A percentile compares a stretch with the other conserved stretches of the same genome.
Evolutionary conservation across 73 alveolate genomes (phyloP).

Genomic region (Paramecium primaurelia): DNA sequence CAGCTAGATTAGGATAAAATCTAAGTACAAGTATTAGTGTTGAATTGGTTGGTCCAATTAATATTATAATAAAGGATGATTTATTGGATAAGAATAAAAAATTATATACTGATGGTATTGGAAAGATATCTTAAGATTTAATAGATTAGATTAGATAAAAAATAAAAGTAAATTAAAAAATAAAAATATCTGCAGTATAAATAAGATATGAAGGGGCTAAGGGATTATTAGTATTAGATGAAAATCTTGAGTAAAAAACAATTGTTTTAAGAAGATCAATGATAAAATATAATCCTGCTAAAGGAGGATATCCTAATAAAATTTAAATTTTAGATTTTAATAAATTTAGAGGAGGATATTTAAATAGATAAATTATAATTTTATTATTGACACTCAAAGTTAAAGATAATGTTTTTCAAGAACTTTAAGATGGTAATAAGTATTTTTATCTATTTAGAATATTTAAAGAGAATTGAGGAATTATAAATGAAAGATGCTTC

Average conservation of each 20-base stretch:
- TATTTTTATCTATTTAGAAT: neutral
- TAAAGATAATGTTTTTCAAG: slow-evolving; percentile 57
- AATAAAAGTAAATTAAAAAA: neutral
- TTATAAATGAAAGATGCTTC: slow-evolving; percentile 64
- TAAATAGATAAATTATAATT: slow-evolving; percentile 82
- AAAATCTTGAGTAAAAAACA: slow-evolving; percentile 61
- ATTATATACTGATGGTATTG: slow-evolving; percentile 84
- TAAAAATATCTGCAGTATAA: slow-evolving; percentile 77
- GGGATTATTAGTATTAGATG: slow-evolving; percentile 84
- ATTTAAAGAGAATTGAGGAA: slow-evolving; percentile 65
- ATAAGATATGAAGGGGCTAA: slow-evolving; percentile 83
- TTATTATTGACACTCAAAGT: slow-evolving; percentile 71
- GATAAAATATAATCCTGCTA: slow-evolving; percentile 75
- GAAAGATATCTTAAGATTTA: slow-evolving; percentile 78
- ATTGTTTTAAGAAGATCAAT: slow-evolving; percentile 76
- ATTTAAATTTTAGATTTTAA: slow-evolving; percentile 78
- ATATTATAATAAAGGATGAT: neutral
- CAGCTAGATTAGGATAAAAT: slow-evolving; percentile 87
- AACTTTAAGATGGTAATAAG: slow-evolving; percentile 60
- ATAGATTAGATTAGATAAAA: slow-evolving; percentile 52
- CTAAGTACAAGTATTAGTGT: slow-evolving; percentile 78
- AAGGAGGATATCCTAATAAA: slow-evolving; percentile 38
- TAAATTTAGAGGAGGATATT: slow-evolving; percentile 75
- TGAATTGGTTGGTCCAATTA: slow-evolving; percentile 40
- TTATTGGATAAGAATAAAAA: neutral